Evolutionary conservation across 2,329 filamentous ascomycete species (phyloP).

Genomic region (Orbilia ellipsospora): DNA sequence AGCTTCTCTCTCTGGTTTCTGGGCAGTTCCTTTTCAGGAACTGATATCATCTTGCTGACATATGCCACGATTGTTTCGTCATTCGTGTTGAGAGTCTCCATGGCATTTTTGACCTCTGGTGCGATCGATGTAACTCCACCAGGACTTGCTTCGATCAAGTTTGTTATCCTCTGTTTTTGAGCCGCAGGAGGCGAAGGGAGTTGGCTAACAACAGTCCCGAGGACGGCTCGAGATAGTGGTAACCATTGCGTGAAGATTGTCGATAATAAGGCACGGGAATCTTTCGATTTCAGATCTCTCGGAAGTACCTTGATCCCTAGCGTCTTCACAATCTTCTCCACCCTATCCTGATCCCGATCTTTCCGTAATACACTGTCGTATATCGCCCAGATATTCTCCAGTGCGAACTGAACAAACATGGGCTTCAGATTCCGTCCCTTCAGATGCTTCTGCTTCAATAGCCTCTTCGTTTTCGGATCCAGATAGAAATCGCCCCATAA

Average conservation of each 20-base stretch:
- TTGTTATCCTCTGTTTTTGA: conserved; percentile 82
- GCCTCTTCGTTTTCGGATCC: conserved; percentile 95
- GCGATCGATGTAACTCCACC: conserved; percentile 76
- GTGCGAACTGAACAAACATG: conserved; percentile 95
- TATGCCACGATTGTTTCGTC: conserved; percentile 88
- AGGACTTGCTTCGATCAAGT: conserved; percentile 81
- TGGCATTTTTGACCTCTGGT: conserved; percentile 77
- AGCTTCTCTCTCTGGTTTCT: conserved; percentile 84
- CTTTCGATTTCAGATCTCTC: conserved; percentile 85
- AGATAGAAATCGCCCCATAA: conserved; percentile 97
- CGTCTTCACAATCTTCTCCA: conserved; percentile 96
- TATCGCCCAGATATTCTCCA: conserved; percentile 95
- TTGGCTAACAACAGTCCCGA: conserved; percentile 94
- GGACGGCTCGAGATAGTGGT: conserved; percentile 87
- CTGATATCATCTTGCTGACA: conserved; percentile 97
- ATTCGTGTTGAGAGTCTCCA: conserved; percentile 80
- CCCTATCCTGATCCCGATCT: conserved; percentile 75
- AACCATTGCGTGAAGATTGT: conserved; percentile 91
- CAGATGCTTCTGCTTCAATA: conserved; percentile 88
- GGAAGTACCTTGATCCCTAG: conserved; percentile 83
- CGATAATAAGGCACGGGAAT: conserved; percentile 83
- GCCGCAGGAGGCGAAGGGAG: conserved; percentile 84
- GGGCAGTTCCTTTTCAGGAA: conserved; percentile 90
- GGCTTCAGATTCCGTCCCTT: conserved; percentile 92
- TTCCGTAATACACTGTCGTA: conserved; percentile 71